phyloP scores from a whole-genome alignment of 306 rosid genomes.

The Fagus crenata region DNA sequence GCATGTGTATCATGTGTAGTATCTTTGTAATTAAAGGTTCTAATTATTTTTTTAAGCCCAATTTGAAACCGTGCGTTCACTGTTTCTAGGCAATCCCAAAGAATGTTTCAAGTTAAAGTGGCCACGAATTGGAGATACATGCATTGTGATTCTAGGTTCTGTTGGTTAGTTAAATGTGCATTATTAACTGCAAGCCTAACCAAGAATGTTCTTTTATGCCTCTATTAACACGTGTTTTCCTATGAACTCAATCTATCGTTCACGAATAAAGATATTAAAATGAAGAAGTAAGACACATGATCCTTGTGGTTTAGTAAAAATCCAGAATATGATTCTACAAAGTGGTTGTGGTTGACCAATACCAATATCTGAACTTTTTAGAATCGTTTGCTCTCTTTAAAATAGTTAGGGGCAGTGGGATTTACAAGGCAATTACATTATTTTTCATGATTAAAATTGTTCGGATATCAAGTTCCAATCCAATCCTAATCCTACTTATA shows the following conservation, averaged over 20 bases:
- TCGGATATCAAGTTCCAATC: no score
- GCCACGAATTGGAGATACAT: no score
- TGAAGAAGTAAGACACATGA: no score
- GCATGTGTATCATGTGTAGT: conserved; percentile 27
- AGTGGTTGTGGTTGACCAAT: background rate
- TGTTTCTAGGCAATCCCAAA: conserved; percentile 18
- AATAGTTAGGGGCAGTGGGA: no score
- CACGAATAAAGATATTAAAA: no score
- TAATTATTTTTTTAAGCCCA: background rate
- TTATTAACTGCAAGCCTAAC: background rate
- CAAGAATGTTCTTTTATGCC: background rate
- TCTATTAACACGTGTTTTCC: background rate
- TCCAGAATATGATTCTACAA: background rate
- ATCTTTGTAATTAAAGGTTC: background rate
- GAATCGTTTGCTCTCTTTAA: background rate
- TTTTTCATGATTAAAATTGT: background rate
- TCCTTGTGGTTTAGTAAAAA: no score
- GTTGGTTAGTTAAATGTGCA: conserved; percentile 20
- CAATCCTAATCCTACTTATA: no score
- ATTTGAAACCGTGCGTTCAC: background rate
- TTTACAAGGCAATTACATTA: background rate
- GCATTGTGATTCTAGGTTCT: conserved; percentile 6
- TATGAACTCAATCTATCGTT: no score
- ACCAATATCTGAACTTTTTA: background rate
- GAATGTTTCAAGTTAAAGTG: background rate